phyloP scores from a whole-genome alignment of 1,139 yeast genomes.

The Saccharomyces hybrid region DNA sequence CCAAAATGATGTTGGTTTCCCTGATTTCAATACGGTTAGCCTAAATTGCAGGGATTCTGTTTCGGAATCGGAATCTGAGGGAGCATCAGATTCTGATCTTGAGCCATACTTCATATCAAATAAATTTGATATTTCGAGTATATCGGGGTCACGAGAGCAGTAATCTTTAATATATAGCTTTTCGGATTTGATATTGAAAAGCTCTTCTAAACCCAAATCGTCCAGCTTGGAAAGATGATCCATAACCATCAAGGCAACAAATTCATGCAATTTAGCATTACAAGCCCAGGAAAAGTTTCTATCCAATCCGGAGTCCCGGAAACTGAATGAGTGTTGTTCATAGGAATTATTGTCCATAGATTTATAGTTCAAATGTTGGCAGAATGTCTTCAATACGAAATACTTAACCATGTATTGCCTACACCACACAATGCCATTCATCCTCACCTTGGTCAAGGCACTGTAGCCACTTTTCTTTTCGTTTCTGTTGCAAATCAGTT shows the following conservation, averaged over 20 bases:
- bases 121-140: slow-evolving; percentile 19
- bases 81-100: slow-evolving; percentile 8
- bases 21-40: slow-evolving; percentile 17
- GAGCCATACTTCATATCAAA: slow-evolving; percentile 11
- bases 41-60: slow-evolving; percentile 14
- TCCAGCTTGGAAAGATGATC: slow-evolving; percentile 22
- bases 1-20: slow-evolving; percentile 14
- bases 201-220: slow-evolving; percentile 18
- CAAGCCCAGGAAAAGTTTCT: slow-evolving; percentile 28
- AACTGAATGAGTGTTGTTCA: slow-evolving; percentile 12
- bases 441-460: slow-evolving; percentile 10
- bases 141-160: slow-evolving; percentile 12
- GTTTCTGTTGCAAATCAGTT: slow-evolving; percentile 6
- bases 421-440: slow-evolving; percentile 28
- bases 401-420: slow-evolving; percentile 25
- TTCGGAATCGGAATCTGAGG: not conserved
- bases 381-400: slow-evolving; percentile 16
- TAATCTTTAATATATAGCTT: slow-evolving; percentile 5
- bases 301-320: slow-evolving; percentile 27
- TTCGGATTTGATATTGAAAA: slow-evolving; percentile 20
- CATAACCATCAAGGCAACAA: slow-evolving; percentile 20
- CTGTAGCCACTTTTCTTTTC: slow-evolving; percentile 2
- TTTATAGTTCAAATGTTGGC: not conserved
- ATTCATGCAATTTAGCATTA: slow-evolving; percentile 20
- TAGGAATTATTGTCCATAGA: slow-evolving; percentile 1